Conservation (phyloP, 257 asterid species). For the Ophiorrhiza pumila region DNA sequence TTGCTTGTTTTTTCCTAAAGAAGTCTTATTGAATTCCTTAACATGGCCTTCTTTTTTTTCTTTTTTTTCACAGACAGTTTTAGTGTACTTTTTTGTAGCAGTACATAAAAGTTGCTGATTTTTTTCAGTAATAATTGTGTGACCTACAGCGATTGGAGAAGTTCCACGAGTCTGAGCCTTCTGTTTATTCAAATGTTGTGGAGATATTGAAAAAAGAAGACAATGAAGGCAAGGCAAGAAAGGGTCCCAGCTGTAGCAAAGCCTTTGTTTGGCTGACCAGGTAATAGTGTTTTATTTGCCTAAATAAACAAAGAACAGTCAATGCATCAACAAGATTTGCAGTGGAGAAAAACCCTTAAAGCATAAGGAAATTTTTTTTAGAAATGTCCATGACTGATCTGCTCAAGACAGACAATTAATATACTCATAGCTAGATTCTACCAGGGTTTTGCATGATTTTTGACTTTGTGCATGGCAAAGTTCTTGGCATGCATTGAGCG, state of each 20-base stretch:
- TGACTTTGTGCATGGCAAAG: not conserved
- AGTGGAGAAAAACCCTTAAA: not conserved
- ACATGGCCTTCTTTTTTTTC: not conserved
- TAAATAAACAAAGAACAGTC: not conserved
- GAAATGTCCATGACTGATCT: too few relatives aligned
- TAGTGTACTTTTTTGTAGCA: too few relatives aligned
- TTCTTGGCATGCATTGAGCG: not conserved
- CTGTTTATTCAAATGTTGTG: slow-evolving; percentile 57
- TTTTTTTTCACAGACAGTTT: not conserved
- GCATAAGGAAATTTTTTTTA: too few relatives aligned
- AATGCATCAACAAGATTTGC: not conserved
- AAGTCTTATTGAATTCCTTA: not conserved
- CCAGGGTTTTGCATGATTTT: not conserved
- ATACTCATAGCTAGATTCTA: not conserved
- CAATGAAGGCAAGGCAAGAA: slow-evolving; percentile 50
- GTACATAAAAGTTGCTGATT: not conserved
- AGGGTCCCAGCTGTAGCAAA: slow-evolving; percentile 66
- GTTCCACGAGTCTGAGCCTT: slow-evolving; percentile 61
- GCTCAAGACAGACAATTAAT: not conserved
- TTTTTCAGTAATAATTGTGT: not conserved
- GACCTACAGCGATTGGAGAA: slow-evolving; percentile 66
- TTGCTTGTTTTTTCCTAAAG: not conserved
- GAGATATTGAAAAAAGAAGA: slow-evolving; percentile 72
- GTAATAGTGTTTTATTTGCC: slow-evolving; percentile 19
- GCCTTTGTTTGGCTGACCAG: slow-evolving; percentile 90